Conservation (phyloP, 345 rosid species). For the Adansonia digitata region DNA sequence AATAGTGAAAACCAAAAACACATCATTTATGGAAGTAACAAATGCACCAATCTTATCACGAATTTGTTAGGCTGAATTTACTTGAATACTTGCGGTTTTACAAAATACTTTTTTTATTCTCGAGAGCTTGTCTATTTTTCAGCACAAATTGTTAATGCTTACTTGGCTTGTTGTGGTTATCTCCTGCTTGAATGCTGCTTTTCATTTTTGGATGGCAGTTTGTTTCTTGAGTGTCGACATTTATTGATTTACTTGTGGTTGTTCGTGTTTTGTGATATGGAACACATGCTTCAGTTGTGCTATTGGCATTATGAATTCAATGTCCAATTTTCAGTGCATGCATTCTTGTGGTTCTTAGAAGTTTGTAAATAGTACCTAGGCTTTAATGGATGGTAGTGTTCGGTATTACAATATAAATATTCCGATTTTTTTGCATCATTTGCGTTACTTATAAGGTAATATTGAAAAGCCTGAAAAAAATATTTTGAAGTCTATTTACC, state of each 20-base stretch:
- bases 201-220: background rate
- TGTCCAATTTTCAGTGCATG: background rate
- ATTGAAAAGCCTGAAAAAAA: background rate
- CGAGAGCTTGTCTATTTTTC: background rate
- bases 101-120: background rate
- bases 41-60: background rate
- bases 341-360: background rate
- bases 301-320: background rate
- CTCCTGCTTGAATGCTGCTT: background rate
- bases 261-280: background rate
- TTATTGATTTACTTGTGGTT: background rate
- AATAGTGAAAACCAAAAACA: background rate
- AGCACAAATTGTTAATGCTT: background rate
- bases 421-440: background rate
- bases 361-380: background rate
- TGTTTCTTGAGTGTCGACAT: background rate
- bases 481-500: background rate
- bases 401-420: background rate
- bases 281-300: background rate
- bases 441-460: background rate
- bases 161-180: background rate
- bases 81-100: background rate
- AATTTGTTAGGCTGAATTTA: background rate
- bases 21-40: background rate
- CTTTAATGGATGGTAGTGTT: background rate